Percentiles rank a stretch among this genome's conserved stretches.
These are phyloP conservation scores for Triangularia verruculosa DNA, from an alignment of 2,329 filamentous ascomycete species.

Conservation along the genomic window DNA sequence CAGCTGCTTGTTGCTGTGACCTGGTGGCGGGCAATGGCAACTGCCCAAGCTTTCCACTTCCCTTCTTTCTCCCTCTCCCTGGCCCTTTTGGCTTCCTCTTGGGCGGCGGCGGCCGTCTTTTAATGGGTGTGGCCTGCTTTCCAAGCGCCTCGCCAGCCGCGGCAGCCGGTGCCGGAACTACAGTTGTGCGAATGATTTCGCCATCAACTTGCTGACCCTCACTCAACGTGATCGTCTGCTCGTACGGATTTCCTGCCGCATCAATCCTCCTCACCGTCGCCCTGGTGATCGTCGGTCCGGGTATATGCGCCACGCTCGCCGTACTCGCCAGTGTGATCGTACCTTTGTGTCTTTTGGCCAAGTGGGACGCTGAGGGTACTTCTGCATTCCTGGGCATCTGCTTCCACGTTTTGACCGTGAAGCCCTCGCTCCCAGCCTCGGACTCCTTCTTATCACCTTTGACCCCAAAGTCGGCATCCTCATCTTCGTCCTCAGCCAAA, in stretches of 20 bases:
- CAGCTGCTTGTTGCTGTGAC: slow-evolving; percentile 36
- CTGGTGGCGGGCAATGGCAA: slow-evolving; percentile 36
- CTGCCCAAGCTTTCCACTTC: slow-evolving; percentile 51
- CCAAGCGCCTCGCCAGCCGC: slow-evolving; percentile 56
- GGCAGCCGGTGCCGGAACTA: slow-evolving; percentile 54
- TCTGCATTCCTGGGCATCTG: slow-evolving; percentile 59
- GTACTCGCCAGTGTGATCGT: slow-evolving; percentile 56
- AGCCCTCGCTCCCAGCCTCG: slow-evolving; percentile 44
- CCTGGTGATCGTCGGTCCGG: slow-evolving; percentile 63
- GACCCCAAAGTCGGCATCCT: slow-evolving; percentile 45
- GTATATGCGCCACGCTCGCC: slow-evolving; percentile 43
- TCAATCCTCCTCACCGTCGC: slow-evolving; percentile 78
- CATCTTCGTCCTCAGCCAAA: slow-evolving; percentile 60
- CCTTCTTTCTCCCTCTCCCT: slow-evolving; percentile 74
- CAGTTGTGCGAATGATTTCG: slow-evolving; percentile 66
- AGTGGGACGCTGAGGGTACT: slow-evolving; percentile 48
- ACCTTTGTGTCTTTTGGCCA: slow-evolving; percentile 61
- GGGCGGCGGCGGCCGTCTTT: slow-evolving; percentile 68
- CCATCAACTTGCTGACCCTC: slow-evolving; percentile 79
- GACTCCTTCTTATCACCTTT: slow-evolving; percentile 57
- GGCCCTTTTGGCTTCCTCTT: slow-evolving; percentile 78
- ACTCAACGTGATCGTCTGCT: slow-evolving; percentile 78
- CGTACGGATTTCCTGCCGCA: slow-evolving; percentile 74
- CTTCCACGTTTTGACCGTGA: slow-evolving; percentile 59
- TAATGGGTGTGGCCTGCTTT: slow-evolving; percentile 39